Evolutionary conservation across 345 rosid species (phyloP).

Genomic region (Arabidopsis arenosa): DNA sequence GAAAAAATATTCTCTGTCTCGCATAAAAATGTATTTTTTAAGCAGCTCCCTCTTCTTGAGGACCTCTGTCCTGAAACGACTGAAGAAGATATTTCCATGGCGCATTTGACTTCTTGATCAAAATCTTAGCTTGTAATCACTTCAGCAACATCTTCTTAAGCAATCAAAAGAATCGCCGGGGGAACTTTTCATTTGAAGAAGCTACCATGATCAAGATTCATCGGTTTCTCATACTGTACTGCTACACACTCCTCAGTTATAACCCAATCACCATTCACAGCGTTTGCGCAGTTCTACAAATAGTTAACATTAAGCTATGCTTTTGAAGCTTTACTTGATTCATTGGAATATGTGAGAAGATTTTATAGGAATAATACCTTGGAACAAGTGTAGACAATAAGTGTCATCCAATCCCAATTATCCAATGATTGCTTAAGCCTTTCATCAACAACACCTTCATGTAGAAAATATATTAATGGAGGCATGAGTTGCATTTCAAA

Average conservation of each 20-base stretch:
- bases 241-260: conserved; percentile 61
- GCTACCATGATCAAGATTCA: conserved; percentile 45
- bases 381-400: conserved; percentile 75
- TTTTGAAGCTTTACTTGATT: conserved; percentile 26
- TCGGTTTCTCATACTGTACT: conserved; percentile 63
- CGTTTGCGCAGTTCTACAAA: conserved; percentile 62
- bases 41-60: conserved; percentile 80
- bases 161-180: background rate
- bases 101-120: conserved; percentile 46
- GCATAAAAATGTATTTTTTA: background rate
- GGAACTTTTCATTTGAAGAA: conserved; percentile 32
- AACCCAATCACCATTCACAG: conserved; percentile 55
- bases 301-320: conserved; percentile 24
- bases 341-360: conserved; percentile 9
- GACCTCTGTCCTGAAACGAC: conserved; percentile 81
- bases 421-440: conserved; percentile 54
- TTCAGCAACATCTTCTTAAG: conserved; percentile 8
- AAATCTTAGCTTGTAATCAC: conserved; percentile 1
- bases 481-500: conserved; percentile 97
- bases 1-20: background rate
- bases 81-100: conserved; percentile 86
- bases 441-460: conserved; percentile 60
- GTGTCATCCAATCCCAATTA: conserved; percentile 92
- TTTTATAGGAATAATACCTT: conserved; percentile 48
- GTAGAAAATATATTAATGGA: conserved; percentile 75